phyloP scores from a whole-genome alignment of 2,329 filamentous ascomycete genomes.

The Fusarium armeniacum region DNA sequence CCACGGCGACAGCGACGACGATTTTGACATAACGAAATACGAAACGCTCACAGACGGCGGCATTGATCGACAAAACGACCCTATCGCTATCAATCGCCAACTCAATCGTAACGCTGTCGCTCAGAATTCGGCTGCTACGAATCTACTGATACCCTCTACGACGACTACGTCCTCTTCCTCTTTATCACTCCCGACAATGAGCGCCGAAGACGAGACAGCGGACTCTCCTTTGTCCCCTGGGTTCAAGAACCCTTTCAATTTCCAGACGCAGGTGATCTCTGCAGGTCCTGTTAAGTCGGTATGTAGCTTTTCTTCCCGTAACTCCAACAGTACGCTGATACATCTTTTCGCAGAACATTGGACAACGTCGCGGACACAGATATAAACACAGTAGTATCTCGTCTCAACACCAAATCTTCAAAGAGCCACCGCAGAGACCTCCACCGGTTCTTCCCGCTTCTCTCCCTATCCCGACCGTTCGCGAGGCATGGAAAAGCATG shows the following conservation, averaged over 20 bases:
- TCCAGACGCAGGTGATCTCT: slow-evolving; percentile 84
- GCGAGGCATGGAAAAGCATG: slow-evolving; percentile 91
- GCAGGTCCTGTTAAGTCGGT: slow-evolving; percentile 84
- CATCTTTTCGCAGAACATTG: slow-evolving; percentile 75
- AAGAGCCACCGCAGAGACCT: slow-evolving; percentile 87
- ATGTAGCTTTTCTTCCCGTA: slow-evolving; percentile 51
- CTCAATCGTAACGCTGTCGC: slow-evolving; percentile 36
- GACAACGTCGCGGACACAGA: slow-evolving; percentile 92
- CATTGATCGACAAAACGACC: slow-evolving; percentile 21
- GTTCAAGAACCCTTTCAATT: slow-evolving; percentile 86
- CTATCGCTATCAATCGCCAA: slow-evolving; percentile 27
- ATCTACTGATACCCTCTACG: slow-evolving; percentile 37
- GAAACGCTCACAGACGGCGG: slow-evolving; percentile 24
- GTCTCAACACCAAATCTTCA: slow-evolving; percentile 90
- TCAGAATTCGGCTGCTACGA: slow-evolving; percentile 39
- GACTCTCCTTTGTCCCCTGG: slow-evolving; percentile 45
- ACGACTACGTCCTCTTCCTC: slow-evolving; percentile 34
- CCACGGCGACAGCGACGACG: slow-evolving; percentile 43
- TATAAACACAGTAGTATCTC: slow-evolving; percentile 98
- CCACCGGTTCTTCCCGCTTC: slow-evolving; percentile 92
- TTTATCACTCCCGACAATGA: slow-evolving; percentile 40
- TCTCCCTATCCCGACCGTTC: slow-evolving; percentile 88
- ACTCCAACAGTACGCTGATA: slow-evolving; percentile 16
- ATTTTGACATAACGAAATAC: slow-evolving; percentile 16
- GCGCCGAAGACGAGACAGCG: slow-evolving; percentile 27